Base-by-base conservation (phyloP, 306 rosid species). In the Pueraria montana region DNA sequence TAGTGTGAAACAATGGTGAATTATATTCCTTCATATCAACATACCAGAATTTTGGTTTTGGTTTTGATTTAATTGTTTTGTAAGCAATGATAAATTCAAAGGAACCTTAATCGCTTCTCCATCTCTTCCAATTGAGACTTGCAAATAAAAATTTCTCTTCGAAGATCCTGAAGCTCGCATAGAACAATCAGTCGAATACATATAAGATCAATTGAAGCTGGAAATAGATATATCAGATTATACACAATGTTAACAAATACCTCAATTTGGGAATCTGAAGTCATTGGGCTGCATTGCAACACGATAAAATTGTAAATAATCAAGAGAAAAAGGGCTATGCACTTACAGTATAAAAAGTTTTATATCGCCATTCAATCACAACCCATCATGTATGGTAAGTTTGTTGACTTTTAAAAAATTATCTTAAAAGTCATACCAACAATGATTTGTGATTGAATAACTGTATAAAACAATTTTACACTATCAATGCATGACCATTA, bases 21-120 rank as follows among this genome's bases (percentile, higher is more conserved):
- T 4, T 59, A 71, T 13, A 53, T 48, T 40, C 69, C 49, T 21
- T 5, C 40, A 34, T 26, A 27, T 3, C 24, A 13, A 73, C 20
- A 32, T n/a, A 5, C 2, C 27, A 56, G 7, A 78, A 64, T 64
- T 71, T 71, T 38, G 46, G 34, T 74, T 78, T 75, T 36, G 56
- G 48, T 82, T 3, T 14, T 53, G 30, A 42, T 34, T 38, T 2
- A 17, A 20, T 66, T 58, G 21, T 43, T 1, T 59, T 6, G 69
- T 14, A 52, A 77, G 66, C n/a, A 65, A 48, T 11, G 67, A 46
- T 17, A 20, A 72, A 72, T 11, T 55, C 26, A 63, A 53, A 55
- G 56, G 46, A 67, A 91, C 94, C 92, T 87, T 40, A 91, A 83
- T 68, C 84, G 87, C 71, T 86, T 86, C 79, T 83, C 83, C 90